phyloP scores from a whole-genome alignment of 1,284 basidiomycete species.

The Ceraceosorus bombacis region DNA sequence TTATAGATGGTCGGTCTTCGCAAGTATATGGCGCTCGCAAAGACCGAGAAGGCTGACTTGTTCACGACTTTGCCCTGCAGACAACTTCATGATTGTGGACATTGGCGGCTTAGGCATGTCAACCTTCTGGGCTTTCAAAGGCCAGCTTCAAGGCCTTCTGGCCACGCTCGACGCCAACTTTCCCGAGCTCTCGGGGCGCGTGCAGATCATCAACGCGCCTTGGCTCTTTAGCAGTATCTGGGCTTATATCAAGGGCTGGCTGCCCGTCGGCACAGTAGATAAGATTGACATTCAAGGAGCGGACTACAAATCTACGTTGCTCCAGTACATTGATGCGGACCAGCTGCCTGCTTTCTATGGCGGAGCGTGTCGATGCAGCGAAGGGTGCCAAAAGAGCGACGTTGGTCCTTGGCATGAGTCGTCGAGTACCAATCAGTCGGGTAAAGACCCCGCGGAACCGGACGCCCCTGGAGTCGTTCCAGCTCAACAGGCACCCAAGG shows the following conservation, averaged over 20 bases:
- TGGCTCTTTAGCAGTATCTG: constrained; percentile 42
- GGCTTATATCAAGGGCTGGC: constrained; percentile 42
- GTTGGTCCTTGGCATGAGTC: constrained; percentile 33
- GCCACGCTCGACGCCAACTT: constrained; percentile 41
- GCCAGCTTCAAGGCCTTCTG: constrained; percentile 39
- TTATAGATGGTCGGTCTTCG: neutral
- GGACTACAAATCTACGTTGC: constrained; percentile 27
- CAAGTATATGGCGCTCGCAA: neutral
- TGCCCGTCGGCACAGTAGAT: constrained; percentile 37
- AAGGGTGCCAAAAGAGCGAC: constrained; percentile 28
- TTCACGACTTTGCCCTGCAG: constrained; percentile 31
- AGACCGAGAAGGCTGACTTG: no score
- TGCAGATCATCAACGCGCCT: constrained; percentile 46
- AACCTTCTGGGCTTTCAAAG: constrained; percentile 38
- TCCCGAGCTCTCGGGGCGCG: constrained; percentile 40
- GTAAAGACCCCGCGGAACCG: no score
- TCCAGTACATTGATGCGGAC: constrained; percentile 28
- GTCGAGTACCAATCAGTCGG: no score
- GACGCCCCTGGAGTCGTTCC: no score
- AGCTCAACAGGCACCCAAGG: no score
- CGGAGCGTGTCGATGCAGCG: constrained; percentile 33
- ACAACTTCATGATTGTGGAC: constrained; percentile 46
- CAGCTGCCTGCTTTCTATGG: constrained; percentile 37
- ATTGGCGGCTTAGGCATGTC: constrained; percentile 34
- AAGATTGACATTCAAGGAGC: constrained; percentile 43